Evolutionary conservation across 352 stramenopile genomes (phyloP).

Genomic region (Pythium monospermum): DNA sequence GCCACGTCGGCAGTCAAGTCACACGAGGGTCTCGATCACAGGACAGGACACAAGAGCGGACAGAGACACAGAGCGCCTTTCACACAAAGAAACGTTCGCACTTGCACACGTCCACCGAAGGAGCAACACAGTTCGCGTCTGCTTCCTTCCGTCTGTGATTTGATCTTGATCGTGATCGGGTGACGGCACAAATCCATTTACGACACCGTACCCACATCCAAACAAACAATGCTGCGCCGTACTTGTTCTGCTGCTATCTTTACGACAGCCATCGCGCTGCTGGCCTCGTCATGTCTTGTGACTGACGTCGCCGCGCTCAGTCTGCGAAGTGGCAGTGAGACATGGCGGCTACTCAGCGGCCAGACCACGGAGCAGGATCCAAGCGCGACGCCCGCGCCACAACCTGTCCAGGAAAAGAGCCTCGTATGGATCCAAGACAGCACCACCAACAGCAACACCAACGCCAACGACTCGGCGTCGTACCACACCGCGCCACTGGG

Average conservation of each 20-base stretch:
- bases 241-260: no score
- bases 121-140: no score
- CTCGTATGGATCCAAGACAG: slow-evolving; percentile 38
- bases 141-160: no score
- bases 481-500: slow-evolving; percentile 32
- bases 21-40: not conserved
- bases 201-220: no score
- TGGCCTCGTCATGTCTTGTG: slow-evolving; percentile 3
- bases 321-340: slow-evolving; percentile 14
- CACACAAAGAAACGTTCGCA: not conserved
- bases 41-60: not conserved
- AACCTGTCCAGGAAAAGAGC: slow-evolving; percentile 28
- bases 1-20: no score
- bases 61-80: not conserved
- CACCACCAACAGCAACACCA: no score
- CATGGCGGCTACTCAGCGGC: slow-evolving; percentile 18
- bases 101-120: not conserved
- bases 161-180: no score
- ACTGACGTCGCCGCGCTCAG: not conserved
- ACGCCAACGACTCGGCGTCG: slow-evolving; percentile 18
- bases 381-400: not conserved
- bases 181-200: no score
- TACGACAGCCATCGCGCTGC: slow-evolving; percentile 3
- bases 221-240: no score
- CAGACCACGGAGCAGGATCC: not conserved